These are phyloP conservation scores for Penicillium nucicola DNA, from an alignment of 495 filamentous ascomycete genomes.

Conservation along the genomic window DNA sequence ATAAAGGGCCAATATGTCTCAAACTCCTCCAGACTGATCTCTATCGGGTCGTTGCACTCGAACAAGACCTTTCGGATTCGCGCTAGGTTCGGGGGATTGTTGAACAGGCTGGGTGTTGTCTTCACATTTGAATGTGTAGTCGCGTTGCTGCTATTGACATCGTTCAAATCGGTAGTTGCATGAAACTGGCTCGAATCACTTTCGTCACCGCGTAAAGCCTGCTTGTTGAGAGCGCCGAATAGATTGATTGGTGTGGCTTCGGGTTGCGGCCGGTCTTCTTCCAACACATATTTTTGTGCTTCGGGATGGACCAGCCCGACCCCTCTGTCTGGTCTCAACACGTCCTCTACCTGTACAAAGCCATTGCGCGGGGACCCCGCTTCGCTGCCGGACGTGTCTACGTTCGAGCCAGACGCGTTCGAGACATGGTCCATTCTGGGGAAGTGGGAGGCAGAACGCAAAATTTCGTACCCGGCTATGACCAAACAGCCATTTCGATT, in stretches of 20 bases:
- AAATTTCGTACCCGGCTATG: neutral
- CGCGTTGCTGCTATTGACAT: neutral
- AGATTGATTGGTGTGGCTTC: constrained; percentile 18
- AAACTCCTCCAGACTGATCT: constrained; percentile 48
- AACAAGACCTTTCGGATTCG: constrained; percentile 47
- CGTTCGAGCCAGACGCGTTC: constrained; percentile 21
- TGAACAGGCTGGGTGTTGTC: constrained; percentile 25
- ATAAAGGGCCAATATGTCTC: constrained; percentile 55
- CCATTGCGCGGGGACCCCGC: constrained; percentile 13
- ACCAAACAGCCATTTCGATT: neutral
- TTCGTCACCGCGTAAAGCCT: constrained; percentile 14
- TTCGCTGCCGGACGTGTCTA: constrained; percentile 12
- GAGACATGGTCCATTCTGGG: constrained; percentile 35
- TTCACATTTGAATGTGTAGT: neutral
- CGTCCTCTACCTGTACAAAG: constrained; percentile 6
- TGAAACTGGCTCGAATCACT: neutral
- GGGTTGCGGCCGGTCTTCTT: constrained; percentile 9
- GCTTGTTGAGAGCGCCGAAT: constrained; percentile 22
- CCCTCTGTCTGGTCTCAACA: constrained; percentile 8
- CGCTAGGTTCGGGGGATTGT: constrained; percentile 46
- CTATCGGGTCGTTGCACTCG: constrained; percentile 51
- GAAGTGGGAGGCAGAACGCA: neutral
- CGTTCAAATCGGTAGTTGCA: neutral
- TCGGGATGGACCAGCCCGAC: constrained; percentile 6
- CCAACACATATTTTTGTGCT: constrained; percentile 6